Evolutionary conservation across 1,284 basidiomycete species (phyloP), one percentile per base, ranked within the genome.

Genomic region (Schizophyllum commune): DNA sequence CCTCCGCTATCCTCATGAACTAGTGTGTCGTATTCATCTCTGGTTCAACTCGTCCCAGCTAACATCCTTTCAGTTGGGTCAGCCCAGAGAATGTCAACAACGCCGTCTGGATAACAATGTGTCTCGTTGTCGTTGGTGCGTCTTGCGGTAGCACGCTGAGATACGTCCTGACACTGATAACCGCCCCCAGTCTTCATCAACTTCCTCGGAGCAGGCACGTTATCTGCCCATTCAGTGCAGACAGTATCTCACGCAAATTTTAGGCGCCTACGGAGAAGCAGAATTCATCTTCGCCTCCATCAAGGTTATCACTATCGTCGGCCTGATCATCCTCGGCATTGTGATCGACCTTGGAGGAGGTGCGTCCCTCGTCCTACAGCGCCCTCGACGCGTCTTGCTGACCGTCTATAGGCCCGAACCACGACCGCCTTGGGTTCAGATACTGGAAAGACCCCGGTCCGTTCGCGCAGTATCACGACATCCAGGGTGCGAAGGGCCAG

Each of bases 221-320:
- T 4, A 47, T 27, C 53, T 39, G 7, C 7, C 34, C 13, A 6
- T 39, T 6, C 34, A 51, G 22, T 32, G 21, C 47, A 55, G 55
- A 20, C 61, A 57, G 51, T 60, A 17, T 33, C 17, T 33, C 61
- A 52, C 15, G 55, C 52, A 39, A 21, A n/a, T 5, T 32, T 39
- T 62, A 83, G 82, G 81, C 64, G 82, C 79, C 33, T 88, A 87
- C 67, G 88, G 88, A 63, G 89, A 91, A 72, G 81, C 82, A 17
- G 89, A 92, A 72, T 91, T 92, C 68, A 75, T 86, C 52, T 89
- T 87, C 67, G 85, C 84, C 8, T 88, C 88, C 6, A 88, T 92
- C 73, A 92, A 93, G 74, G 87, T 93, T 20, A 74, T 92, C 58
- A 90, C 89, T 3, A 90, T 92, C 65, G 79, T 79, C 15, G 85